These are phyloP conservation scores for Acanthamoeba healyi DNA, from an alignment of 208 protist genomes.

Conservation along the genomic window DNA sequence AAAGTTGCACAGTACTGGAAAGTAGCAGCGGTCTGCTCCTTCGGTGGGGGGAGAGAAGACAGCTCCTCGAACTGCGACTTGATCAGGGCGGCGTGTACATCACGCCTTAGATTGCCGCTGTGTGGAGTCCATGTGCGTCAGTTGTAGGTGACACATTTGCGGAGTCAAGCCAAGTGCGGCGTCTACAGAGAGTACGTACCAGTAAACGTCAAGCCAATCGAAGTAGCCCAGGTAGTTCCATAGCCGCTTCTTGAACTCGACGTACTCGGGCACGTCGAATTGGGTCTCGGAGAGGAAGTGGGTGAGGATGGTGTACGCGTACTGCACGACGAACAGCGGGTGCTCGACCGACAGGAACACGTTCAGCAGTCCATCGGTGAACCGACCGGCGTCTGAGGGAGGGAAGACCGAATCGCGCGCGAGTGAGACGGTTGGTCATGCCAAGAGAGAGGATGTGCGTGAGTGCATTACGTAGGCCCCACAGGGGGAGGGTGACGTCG, in stretches of 20 bases:
- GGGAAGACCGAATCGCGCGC: too few species aligned
- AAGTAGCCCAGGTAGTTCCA: slow-evolving; percentile 48
- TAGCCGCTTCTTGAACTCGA: slow-evolving; percentile 43
- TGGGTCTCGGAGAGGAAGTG: slow-evolving; percentile 7
- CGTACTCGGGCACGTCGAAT: slow-evolving; percentile 27
- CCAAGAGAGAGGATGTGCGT: too few species aligned
- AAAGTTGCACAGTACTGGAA: not conserved
- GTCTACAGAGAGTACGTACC: not conserved
- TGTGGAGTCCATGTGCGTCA: not conserved
- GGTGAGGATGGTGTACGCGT: slow-evolving; percentile 13
- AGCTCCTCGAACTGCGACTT: slow-evolving; percentile 43
- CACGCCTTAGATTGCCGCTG: not conserved
- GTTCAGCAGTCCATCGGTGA: slow-evolving; percentile 21
- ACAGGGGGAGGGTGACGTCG: slow-evolving; percentile 29
- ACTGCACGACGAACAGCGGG: slow-evolving; percentile 38
- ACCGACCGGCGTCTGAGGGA: slow-evolving; percentile 24
- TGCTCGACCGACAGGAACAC: slow-evolving; percentile 58
- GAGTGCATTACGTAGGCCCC: not conserved
- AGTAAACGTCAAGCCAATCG: slow-evolving; percentile 54
- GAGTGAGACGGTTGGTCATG: too few species aligned
- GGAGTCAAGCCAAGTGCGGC: not conserved
- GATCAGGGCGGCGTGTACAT: not conserved
- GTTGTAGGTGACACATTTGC: too few species aligned
- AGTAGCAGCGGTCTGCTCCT: not conserved
- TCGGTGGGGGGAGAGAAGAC: not conserved